Evolutionary conservation across 306 rosid genomes (phyloP).

Genomic region (Vicia sativa): DNA sequence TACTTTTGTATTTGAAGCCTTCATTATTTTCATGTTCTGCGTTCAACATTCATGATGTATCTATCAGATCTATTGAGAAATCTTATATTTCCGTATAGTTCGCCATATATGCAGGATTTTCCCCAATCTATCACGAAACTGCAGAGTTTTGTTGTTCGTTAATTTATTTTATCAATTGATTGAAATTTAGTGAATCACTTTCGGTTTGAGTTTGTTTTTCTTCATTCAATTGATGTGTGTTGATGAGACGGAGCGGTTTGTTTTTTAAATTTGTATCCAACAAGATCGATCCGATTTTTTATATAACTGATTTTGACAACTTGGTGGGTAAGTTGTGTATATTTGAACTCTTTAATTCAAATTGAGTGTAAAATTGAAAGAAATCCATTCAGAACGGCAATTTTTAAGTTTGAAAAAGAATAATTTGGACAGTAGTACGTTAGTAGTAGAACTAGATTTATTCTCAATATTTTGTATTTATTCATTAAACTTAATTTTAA

Average conservation of each 20-base stretch:
- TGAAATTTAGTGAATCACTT: background rate
- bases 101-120: background rate
- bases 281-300: background rate
- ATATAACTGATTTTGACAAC: conserved; percentile 6
- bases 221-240: background rate
- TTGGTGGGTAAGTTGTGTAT: background rate
- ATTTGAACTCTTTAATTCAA: conserved; percentile 1
- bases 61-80: conserved; percentile 30
- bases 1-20: background rate
- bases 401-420: background rate
- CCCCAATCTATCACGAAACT: background rate
- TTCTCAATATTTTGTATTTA: background rate
- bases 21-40: background rate
- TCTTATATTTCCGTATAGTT: background rate
- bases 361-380: background rate
- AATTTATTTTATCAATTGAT: too few relatives aligned
- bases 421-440: too few relatives aligned
- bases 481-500: background rate
- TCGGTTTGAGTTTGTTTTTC: background rate
- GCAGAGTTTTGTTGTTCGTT: background rate
- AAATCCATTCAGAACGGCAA: background rate
- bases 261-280: background rate
- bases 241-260: background rate
- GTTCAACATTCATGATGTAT: background rate
- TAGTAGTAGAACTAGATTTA: background rate